Evolutionary conservation across 2,329 filamentous ascomycete genomes (phyloP).

Genomic region (Drechslerella coelobrocha): DNA sequence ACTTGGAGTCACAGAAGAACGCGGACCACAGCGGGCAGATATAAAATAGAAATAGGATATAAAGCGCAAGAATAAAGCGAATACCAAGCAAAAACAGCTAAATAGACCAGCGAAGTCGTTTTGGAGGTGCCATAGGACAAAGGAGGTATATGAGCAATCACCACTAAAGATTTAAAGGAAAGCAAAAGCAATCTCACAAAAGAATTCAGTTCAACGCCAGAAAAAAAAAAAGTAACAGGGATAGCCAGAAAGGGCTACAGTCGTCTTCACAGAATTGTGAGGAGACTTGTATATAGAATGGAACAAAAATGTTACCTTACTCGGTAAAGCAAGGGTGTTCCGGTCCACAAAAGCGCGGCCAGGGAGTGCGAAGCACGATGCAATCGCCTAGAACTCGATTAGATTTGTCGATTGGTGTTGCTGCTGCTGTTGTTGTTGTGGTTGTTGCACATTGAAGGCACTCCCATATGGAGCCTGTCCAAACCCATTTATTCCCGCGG

Average conservation of each 20-base stretch:
- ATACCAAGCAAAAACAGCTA: neutral
- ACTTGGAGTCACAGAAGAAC: conserved; percentile 1
- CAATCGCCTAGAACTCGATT: conserved; percentile 66
- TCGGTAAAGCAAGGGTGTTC: conserved; percentile 46
- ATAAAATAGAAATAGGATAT: neutral
- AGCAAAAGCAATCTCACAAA: conserved; percentile 23
- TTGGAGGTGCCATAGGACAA: conserved; percentile 9
- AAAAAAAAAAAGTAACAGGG: conserved; percentile 21
- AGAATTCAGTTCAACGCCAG: conserved; percentile 39
- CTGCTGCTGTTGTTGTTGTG: conserved; percentile 61
- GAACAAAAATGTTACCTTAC: conserved; percentile 48
- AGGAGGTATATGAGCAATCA: conserved; percentile 35
- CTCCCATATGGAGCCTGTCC: conserved; percentile 54
- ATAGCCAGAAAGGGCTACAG: conserved; percentile 13
- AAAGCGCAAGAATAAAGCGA: neutral
- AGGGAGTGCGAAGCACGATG: conserved; percentile 15
- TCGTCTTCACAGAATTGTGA: conserved; percentile 46
- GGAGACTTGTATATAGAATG: conserved; percentile 60
- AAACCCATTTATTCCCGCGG: conserved; percentile 65
- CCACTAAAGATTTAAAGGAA: conserved; percentile 2
- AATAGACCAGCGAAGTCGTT: conserved; percentile 1
- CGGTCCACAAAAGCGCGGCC: conserved; percentile 19
- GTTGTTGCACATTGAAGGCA: conserved; percentile 58
- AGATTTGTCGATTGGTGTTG: conserved; percentile 67
- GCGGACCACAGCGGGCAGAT: neutral